Evolutionary conservation across 1,284 basidiomycete species (phyloP).

Genomic region (Coniophora puteana): DNA sequence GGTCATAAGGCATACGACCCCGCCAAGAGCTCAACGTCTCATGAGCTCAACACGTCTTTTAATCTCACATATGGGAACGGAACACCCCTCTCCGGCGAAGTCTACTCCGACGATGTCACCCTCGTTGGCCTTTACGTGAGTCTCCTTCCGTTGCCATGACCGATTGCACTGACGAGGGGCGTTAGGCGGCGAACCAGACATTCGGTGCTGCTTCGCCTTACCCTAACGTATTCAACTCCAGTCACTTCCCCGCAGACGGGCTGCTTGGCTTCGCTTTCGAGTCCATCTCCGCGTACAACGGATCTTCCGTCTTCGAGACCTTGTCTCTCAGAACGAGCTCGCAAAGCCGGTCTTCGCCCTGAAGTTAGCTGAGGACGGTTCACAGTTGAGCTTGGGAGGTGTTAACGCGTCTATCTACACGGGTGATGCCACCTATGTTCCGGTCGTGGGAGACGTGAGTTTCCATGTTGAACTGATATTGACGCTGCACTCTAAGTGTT

Average conservation of each 20-base stretch:
- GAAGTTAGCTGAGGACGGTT: neutral
- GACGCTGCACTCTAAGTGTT: too few relatives aligned
- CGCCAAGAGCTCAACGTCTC: slow-evolving; percentile 25
- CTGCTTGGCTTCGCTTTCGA: slow-evolving; percentile 45
- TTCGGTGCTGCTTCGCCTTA: slow-evolving; percentile 44
- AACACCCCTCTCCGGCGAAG: slow-evolving; percentile 25
- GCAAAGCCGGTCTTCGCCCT: slow-evolving; percentile 43
- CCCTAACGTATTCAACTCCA: slow-evolving; percentile 34
- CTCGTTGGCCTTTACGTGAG: slow-evolving; percentile 29
- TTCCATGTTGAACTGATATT: too few relatives aligned
- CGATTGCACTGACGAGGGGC: neutral
- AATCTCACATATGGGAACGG: slow-evolving; percentile 28
- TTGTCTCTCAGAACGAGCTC: slow-evolving; percentile 34
- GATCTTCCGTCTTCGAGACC: slow-evolving; percentile 45
- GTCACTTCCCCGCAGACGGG: slow-evolving; percentile 43
- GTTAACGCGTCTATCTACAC: neutral
- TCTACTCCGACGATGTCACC: slow-evolving; percentile 30
- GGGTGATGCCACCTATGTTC: neutral
- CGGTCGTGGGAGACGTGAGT: neutral
- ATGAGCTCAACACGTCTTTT: slow-evolving; percentile 21
- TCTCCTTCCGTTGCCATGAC: slow-evolving; percentile 9
- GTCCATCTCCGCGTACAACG: slow-evolving; percentile 31
- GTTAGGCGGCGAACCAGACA: slow-evolving; percentile 33
- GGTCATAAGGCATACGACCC: slow-evolving; percentile 32
- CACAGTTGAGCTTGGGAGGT: neutral